Base-by-base conservation (phyloP, 352 stramenopile species). In the Pythium coloratum region DNA sequence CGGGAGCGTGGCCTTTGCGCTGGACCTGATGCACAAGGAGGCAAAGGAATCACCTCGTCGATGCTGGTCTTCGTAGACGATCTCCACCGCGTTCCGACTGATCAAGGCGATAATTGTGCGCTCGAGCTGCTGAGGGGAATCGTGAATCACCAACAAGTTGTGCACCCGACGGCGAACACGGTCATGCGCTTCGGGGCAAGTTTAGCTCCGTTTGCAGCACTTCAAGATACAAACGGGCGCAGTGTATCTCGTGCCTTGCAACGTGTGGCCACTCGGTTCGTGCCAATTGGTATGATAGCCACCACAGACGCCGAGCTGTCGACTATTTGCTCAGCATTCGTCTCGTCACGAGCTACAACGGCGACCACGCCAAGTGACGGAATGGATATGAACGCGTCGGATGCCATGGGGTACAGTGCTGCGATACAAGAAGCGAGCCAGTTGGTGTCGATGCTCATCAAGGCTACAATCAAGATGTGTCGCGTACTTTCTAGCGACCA, bases 11-110 rank as follows among this genome's bases (percentile, higher is more conserved):
- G 8, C 4, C 6, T 28, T 6, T 6, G 18, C n/a, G 6, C 26
- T 10, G 28, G 6, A 38, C n/a, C 60, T 7, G 18, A 59, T 36
- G 20, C n/a, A 6, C 13, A 24, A 4, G 1, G 7, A 55, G 2
- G 24, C 0, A 44, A 34, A 13, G 14, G 26, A 6, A 51, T 40
- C 30, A 26, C 34, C 16, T 46, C 69, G 14, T 54, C 63, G 12
- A 75, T 55, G 9, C 70, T 80, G 32, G 62, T 89, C 6, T 91
- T 89, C 57, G 55, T 91, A 20, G 83, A 91, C n/a, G 83, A 91
- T 46, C 62, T 91, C 1, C 79, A 91, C 9, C 82, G 71, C 33
- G 46, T 83, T 28, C 54, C 81, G 20, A 4, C 57, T 0, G 14
- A 60, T 4, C 24, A 30, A 6, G 55, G 20, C 2, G 78, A 73